Conservation (phyloP, 1,139 yeast species). For the Suhomyces ambrosiae region DNA sequence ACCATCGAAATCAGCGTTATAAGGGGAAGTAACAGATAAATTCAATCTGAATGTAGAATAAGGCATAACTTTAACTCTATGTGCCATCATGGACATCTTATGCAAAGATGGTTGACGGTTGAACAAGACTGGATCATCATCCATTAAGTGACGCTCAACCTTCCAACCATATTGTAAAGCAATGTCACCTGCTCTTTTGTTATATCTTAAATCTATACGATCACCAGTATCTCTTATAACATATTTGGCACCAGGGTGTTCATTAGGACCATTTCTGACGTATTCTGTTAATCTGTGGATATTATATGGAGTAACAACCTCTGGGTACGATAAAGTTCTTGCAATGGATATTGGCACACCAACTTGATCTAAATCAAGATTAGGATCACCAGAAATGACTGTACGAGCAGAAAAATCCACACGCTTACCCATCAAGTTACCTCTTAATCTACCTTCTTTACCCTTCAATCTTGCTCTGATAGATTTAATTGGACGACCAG, state of each 20-base stretch:
- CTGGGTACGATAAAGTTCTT: slow-evolving; percentile 92
- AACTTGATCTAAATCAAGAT: slow-evolving; percentile 94
- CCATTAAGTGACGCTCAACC: slow-evolving; percentile 97
- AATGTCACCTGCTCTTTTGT: slow-evolving; percentile 97
- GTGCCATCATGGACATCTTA: slow-evolving; percentile 99
- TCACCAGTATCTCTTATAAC: slow-evolving; percentile 98
- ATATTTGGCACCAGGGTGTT: slow-evolving; percentile 99
- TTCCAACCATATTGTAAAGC: slow-evolving; percentile 99
- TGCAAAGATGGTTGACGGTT: slow-evolving; percentile 99
- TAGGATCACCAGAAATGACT: slow-evolving; percentile 99
- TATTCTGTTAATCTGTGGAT: slow-evolving; percentile 89
- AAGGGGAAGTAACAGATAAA: slow-evolving; percentile 95
- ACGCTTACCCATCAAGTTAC: slow-evolving; percentile 99
- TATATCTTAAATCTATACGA: slow-evolving; percentile 94
- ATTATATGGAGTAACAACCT: slow-evolving; percentile 95
- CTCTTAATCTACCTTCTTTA: slow-evolving; percentile 98
- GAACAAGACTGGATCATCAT: slow-evolving; percentile 94
- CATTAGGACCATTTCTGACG: slow-evolving; percentile 97
- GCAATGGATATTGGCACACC: slow-evolving; percentile 99
- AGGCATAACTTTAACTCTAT: slow-evolving; percentile 98
- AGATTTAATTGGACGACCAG: slow-evolving; percentile 98
- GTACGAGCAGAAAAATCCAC: slow-evolving; percentile 99
- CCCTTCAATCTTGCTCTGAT: slow-evolving; percentile 99
- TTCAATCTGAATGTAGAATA: slow-evolving; percentile 96
- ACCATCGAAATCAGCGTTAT: slow-evolving; percentile 99